Conservation (phyloP, 2,329 filamentous ascomycete genomes). For the Sclerotinia spermophila region DNA sequence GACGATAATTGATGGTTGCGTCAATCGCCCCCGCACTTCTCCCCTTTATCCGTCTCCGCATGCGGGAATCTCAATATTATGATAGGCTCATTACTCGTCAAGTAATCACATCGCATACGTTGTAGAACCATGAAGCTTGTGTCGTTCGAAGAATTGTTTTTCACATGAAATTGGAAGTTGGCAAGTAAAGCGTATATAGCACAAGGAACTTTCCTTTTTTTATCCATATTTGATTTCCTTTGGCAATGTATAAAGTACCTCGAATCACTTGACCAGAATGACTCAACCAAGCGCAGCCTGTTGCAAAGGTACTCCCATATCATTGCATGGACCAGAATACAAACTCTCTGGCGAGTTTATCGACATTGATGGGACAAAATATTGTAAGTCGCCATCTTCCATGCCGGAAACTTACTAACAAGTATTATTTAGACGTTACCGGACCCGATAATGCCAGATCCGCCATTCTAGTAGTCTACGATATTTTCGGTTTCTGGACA, state of each 20-base stretch:
- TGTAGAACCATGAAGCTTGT: background rate
- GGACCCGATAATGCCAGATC: conserved; percentile 47
- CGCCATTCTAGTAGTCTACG: conserved; percentile 58
- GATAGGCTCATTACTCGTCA: background rate
- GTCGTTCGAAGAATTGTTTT: background rate
- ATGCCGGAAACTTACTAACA: background rate
- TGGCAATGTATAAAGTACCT: background rate
- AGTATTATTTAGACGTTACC: conserved; percentile 40
- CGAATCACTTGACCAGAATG: background rate
- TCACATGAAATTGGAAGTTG: background rate
- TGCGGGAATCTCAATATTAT: background rate
- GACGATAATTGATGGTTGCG: background rate
- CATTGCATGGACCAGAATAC: background rate
- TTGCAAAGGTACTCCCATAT: conserved; percentile 2
- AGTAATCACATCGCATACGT: conserved; percentile 3
- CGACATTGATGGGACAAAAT: background rate
- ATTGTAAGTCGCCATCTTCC: background rate
- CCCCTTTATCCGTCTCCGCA: background rate
- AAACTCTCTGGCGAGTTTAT: background rate
- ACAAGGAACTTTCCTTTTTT: background rate
- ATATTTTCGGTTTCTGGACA: conserved; percentile 66
- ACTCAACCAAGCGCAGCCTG: conserved; percentile 12
- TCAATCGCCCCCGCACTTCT: background rate
- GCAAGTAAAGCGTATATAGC: background rate
- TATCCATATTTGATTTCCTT: background rate